Base-by-base conservation (phyloP, 1,284 basidiomycete genomes). In the Cerioporus squamosus region DNA sequence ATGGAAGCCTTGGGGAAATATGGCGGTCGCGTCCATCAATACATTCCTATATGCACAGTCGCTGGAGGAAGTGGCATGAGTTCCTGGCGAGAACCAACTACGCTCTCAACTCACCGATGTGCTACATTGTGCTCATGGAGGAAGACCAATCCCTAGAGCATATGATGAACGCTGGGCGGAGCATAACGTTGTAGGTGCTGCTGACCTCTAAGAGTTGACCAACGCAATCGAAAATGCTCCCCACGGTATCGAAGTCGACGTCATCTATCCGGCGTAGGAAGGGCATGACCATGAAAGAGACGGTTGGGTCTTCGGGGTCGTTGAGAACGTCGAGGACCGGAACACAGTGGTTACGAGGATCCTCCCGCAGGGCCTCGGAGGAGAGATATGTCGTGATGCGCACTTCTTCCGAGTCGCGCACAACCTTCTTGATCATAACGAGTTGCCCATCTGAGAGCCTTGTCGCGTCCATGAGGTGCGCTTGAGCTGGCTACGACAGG, bases 311-410 rank as follows among this genome's bases (percentile, higher is more conserved):
- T 1, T 51, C 47, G 0, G 47, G 12, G 29, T 72, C 69, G 1
- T 39, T 47, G 20, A 75, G 64, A 1, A 62, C 48, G 31, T 75
- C 74, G 1, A 76, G 43, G 12, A 76, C 66, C 2, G 71, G 75
- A 3, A 75, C 70, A 24, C 66, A 68, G 47, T 72, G 74, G 36
- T 75, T 75, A 4, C 55, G 20, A 0, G 70, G 65, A 26, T 75
- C 70, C 1, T 58, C 17, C 0, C 58, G 39, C 0, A 66, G 18
- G 2, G 51, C 53, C 7, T 44, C 36, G 2, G 50, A 45, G 1
- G 62, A 64, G 3, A 74, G 55, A 22, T 53, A 64, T 7, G 18
- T 36, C 2, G 63, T 61, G 3, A 74, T 70, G 1, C 26, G 22
- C 2, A 65, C 47, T 51, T 75, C 71, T 5, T 51, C 4, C 8